Evolutionary conservation across 495 filamentous ascomycete genomes (phyloP).

Genomic region (Penicillium verhagenii): DNA sequence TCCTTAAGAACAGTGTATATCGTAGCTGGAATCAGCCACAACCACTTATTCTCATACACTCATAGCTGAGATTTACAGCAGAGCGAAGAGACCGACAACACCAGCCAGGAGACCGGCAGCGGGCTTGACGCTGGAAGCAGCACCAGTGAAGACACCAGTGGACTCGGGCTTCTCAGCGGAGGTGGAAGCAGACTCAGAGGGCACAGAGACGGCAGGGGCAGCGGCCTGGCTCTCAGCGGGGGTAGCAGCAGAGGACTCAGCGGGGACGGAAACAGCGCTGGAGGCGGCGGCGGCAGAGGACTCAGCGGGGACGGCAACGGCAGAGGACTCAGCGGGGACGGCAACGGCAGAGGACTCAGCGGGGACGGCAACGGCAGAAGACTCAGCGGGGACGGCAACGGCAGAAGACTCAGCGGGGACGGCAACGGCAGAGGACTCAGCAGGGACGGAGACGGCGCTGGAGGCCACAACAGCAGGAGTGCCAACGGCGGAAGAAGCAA

Average conservation of each 20-base stretch:
- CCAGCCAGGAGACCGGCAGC: slow-evolving; percentile 37
- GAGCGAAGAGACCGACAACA: slow-evolving; percentile 39
- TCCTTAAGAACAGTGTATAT: background rate
- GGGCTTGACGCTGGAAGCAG: slow-evolving; percentile 36
- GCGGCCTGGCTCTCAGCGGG: slow-evolving; percentile 4
- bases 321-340: slow-evolving; percentile 8
- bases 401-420: slow-evolving; percentile 12
- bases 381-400: slow-evolving; percentile 3
- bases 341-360: slow-evolving; percentile 3
- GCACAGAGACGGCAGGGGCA: slow-evolving; percentile 10
- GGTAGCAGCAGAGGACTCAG: background rate
- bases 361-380: slow-evolving; percentile 4
- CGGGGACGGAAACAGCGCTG: background rate
- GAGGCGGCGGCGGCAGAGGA: slow-evolving; percentile 3
- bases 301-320: slow-evolving; percentile 4
- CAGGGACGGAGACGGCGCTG: slow-evolving; percentile 5
- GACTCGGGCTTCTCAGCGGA: slow-evolving; percentile 1
- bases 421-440: slow-evolving; percentile 4
- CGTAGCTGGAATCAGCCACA: background rate
- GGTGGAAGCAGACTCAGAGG: slow-evolving; percentile 1
- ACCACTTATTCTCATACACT: background rate
- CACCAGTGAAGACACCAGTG: slow-evolving; percentile 30
- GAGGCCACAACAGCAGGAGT: slow-evolving; percentile 4
- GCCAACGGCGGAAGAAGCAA: slow-evolving; percentile 6
- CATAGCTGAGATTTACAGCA: slow-evolving; percentile 34